These are phyloP conservation scores for Colletotrichum musae DNA, from an alignment of 2,329 filamentous ascomycete species.

Conservation along the genomic window DNA sequence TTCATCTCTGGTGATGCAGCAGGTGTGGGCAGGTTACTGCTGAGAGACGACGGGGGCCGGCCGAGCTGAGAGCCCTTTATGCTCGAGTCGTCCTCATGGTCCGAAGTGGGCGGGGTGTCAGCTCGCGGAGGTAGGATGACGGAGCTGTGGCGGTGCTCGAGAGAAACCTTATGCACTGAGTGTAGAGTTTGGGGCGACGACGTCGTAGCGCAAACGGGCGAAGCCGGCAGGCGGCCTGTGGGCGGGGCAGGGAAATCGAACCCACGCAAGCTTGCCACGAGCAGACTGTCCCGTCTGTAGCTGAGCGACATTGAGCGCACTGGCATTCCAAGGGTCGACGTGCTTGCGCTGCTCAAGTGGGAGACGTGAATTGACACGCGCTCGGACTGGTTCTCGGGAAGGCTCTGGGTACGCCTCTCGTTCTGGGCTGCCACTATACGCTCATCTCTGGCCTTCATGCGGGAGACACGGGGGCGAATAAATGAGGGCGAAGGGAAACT, in stretches of 20 bases:
- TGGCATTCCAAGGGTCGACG: constrained; percentile 21
- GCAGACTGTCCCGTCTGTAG: constrained; percentile 16
- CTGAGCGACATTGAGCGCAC: constrained; percentile 36
- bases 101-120: constrained; percentile 53
- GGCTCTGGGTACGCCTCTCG: constrained; percentile 36
- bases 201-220: constrained; percentile 27
- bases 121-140: constrained; percentile 44
- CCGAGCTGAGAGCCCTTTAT: constrained; percentile 28
- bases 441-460: constrained; percentile 72
- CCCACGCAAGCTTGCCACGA: constrained; percentile 50
- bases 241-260: constrained; percentile 56
- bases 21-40: constrained; percentile 49
- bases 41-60: constrained; percentile 35
- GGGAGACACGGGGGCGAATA: constrained; percentile 67
- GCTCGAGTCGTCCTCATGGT: constrained; percentile 49
- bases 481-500: constrained; percentile 68
- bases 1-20: constrained; percentile 52
- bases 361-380: constrained; percentile 41
- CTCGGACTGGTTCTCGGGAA: constrained; percentile 39
- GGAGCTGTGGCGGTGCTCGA: constrained; percentile 40
- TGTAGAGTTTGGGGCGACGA: constrained; percentile 26
- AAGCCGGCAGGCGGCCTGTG: constrained; percentile 44
- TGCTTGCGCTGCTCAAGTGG: constrained; percentile 37
- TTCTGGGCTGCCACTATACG: constrained; percentile 33
- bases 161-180: constrained; percentile 18